Base-by-base conservation (phyloP, 768 basidiomycete genomes). In the Leccinum arenicola region DNA sequence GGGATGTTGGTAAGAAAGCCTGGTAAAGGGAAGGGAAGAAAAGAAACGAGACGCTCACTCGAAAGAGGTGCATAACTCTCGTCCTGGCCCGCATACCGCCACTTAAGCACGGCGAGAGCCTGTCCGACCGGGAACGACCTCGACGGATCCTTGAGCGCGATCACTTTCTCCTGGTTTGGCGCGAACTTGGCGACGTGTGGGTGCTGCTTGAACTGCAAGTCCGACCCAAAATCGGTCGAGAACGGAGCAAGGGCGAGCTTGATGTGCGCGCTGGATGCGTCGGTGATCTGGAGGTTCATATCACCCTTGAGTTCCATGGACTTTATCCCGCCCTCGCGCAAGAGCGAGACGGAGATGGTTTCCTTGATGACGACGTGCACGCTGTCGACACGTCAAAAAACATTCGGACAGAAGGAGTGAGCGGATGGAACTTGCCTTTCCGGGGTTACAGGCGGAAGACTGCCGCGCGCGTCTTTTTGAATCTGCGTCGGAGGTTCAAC, bases 191-290 rank as follows among this genome's bases (percentile, higher is more conserved):
- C 90, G 14, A 98, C 91, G 60, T 97, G 89, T 6, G 96, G 96
- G 68, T 98, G 97, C 65, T 98, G 94, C 75, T 98, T 98, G 83
- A 96, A 97, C 73, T 96, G 94, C 47, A 98, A 75, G 45, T 82
- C 86, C 52, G 82, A 82, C 56, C 81, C 86, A 58, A 88, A 83
- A 61, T 85, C 83, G 11, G 79, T 76, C 14, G 83, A 74, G 17
- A 84, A 75, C 1, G 84, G 75, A 1, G 81, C 75, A 23, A 98
- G 83, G 15, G 78, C 76, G 56, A 98, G 78, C 52, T 83, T 84
- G 69, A 97, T 74, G 61, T 89, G 87, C 5, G 90, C 82, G 21
- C 84, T 75, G n/a, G 84, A 78, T 0, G 91, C 75, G 60, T 95
- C 93, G 14, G 89, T 76, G 61, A 99, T 89, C 54, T 87, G 84